These are phyloP conservation scores for Ophiosphaerella herpotricha DNA, from an alignment of 2,329 filamentous ascomycete species.

Conservation along the genomic window DNA sequence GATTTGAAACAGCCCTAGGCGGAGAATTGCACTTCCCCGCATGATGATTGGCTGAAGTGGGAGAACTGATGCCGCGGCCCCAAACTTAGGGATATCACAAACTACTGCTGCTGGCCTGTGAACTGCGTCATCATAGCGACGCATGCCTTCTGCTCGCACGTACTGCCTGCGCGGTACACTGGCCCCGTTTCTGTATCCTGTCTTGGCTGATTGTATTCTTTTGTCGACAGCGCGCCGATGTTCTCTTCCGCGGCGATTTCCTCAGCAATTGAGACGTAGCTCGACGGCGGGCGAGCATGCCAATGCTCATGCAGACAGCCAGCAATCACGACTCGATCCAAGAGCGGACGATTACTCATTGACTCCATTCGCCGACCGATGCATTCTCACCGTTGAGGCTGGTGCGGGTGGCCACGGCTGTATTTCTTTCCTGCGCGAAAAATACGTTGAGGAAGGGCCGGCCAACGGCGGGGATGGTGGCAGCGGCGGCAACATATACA, in stretches of 20 bases:
- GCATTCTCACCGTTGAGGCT: slow-evolving; percentile 74
- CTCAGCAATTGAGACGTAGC: slow-evolving; percentile 32
- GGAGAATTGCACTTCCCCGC: background rate
- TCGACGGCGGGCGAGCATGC: slow-evolving; percentile 22
- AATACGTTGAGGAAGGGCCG: slow-evolving; percentile 84
- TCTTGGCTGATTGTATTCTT: slow-evolving; percentile 35
- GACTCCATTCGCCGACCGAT: slow-evolving; percentile 85
- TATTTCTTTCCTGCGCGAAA: slow-evolving; percentile 90
- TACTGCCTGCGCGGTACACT: slow-evolving; percentile 41
- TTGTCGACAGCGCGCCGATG: slow-evolving; percentile 25
- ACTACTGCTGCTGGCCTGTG: background rate
- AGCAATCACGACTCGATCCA: slow-evolving; percentile 67
- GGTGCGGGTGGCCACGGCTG: slow-evolving; percentile 89
- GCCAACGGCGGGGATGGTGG: slow-evolving; percentile 95
- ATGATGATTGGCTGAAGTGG: background rate
- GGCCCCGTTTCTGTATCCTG: slow-evolving; percentile 54
- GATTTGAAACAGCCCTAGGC: too few relatives aligned
- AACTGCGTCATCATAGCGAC: slow-evolving; percentile 8
- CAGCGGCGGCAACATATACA: slow-evolving; percentile 88
- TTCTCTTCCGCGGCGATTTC: slow-evolving; percentile 16
- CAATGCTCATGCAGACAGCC: slow-evolving; percentile 13
- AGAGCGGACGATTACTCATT: slow-evolving; percentile 81
- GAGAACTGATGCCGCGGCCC: too few relatives aligned
- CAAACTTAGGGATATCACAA: background rate
- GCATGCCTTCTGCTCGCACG: slow-evolving; percentile 39